Conservation (phyloP, 129 eudicot genomes). For the Centaurea solstitialis region DNA sequence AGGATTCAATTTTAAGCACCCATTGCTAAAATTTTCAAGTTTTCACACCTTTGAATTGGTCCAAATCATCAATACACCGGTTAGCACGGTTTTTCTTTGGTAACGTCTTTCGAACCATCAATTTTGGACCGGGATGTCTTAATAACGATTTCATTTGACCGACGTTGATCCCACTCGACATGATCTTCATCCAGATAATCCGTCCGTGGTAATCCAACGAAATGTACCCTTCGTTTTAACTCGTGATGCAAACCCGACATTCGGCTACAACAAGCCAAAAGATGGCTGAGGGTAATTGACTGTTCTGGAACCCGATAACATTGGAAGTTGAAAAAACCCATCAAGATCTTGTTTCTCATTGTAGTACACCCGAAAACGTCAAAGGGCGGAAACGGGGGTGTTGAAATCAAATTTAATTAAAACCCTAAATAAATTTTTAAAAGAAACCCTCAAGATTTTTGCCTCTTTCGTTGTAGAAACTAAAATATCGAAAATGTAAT, state of each 20-base stretch:
- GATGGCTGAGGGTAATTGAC: slow-evolving; percentile 36
- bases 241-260: slow-evolving; percentile 45
- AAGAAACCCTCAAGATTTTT: no score
- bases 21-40: slow-evolving; percentile 50
- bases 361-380: slow-evolving; percentile 41
- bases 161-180: slow-evolving; percentile 49
- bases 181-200: slow-evolving; percentile 43
- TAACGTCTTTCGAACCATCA: slow-evolving; percentile 35
- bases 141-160: slow-evolving; percentile 45
- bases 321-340: slow-evolving; percentile 45
- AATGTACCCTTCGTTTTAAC: slow-evolving; percentile 48
- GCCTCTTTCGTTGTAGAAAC: no score
- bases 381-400: no score
- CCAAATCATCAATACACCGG: slow-evolving; percentile 56
- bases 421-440: no score
- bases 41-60: slow-evolving; percentile 51
- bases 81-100: slow-evolving; percentile 44
- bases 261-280: no score
- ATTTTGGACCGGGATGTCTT: slow-evolving; percentile 32
- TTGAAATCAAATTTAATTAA: no score
- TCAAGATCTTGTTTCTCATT: slow-evolving; percentile 40
- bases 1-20: slow-evolving; percentile 48
- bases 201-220: slow-evolving; percentile 43
- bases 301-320: slow-evolving; percentile 45
- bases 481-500: no score